Evolutionary conservation across 2,329 filamentous ascomycete genomes (phyloP), one percentile per base, ranked within the genome.

Genomic region (Phialophora macrospora): DNA sequence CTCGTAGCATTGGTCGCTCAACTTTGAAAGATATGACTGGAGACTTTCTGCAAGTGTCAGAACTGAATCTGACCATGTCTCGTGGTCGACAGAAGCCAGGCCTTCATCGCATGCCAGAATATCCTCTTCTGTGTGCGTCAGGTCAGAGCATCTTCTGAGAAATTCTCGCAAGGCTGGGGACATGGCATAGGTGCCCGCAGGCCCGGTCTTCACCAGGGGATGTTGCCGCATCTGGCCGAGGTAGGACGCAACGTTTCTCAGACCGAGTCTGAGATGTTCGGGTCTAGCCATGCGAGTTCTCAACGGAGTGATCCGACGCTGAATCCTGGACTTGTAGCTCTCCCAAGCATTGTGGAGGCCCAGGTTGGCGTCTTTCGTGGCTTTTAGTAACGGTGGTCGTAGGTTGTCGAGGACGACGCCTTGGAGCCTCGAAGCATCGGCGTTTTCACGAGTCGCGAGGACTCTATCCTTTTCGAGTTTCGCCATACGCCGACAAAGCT

Each of bases 401-500:
- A 65, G 38, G 17, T 52, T 61, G 4, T 26, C 9, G 17, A 65
- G 20, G 34, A 65, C 14, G 22, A 28, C 9, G 12, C 12, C 54
- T 26, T 46, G 55, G 46, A 49, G 20, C 24, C 32, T 46, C 0
- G 56, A 60, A 28, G 54, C 20, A 11, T 55, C 63, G 17, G 73
- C 69, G 49, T 80, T 75, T 4, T 69, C 30, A 9, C 38, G n/a
- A 12, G 74, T 69, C 3, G 67, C 71, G 20, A 79, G 51, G 32
- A 60, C 58, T 17, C 72, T 75, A 55, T 83, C 80, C 0, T 73
- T 70, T 34, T 87, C 82, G 0, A 89, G 70, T 72, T 90, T 90
- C 0, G 81, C 82, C 14, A 89, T 79, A 0, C 87, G 83, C 24
- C 84, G 80, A 66, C 81, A 82, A 0, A 88, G 74, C 71, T 88